Percentiles rank a stretch among this genome's conserved stretches.
These are phyloP conservation scores for Akanthomyces muscarius DNA, from an alignment of 2,329 filamentous ascomycete genomes.

Conservation along the genomic window DNA sequence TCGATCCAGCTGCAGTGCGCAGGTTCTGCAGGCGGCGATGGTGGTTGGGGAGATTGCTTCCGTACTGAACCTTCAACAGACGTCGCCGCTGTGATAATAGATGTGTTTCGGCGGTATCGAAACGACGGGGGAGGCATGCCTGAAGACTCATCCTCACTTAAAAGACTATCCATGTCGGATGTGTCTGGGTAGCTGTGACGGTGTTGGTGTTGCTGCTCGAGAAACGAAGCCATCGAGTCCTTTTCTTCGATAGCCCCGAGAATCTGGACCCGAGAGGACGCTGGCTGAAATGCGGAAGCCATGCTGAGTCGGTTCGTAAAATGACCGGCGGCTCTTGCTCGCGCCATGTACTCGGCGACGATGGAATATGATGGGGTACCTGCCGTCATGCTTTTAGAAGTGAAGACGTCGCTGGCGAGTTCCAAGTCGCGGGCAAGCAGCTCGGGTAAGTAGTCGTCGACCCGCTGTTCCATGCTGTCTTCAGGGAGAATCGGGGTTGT, in stretches of 20 bases:
- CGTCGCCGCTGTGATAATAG: constrained; percentile 34
- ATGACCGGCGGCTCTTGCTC: constrained; percentile 19
- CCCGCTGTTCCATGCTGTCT: constrained; percentile 28
- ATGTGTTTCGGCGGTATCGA: constrained; percentile 30
- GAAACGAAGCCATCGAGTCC: constrained; percentile 34
- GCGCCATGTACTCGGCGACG: constrained; percentile 27
- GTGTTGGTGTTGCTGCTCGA: constrained; percentile 21
- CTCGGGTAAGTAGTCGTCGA: constrained; percentile 50
- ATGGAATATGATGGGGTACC: constrained; percentile 41
- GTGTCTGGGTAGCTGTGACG: constrained; percentile 22
- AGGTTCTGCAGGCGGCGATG: constrained; percentile 21
- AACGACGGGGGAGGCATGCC: constrained; percentile 32
- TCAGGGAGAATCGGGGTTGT: constrained; percentile 23
- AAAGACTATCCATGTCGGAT: constrained; percentile 34
- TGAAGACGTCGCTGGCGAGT: constrained; percentile 44
- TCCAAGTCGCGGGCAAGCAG: constrained; percentile 53
- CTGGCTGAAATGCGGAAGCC: constrained; percentile 29
- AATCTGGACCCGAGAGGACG: constrained; percentile 28
- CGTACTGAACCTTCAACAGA: constrained; percentile 32
- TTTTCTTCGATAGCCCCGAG: constrained; percentile 35
- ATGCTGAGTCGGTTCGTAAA: constrained; percentile 21
- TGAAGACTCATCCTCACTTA: constrained; percentile 30
- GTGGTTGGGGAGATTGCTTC: constrained; percentile 26
- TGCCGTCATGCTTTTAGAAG: constrained; percentile 49
- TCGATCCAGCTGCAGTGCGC: constrained; percentile 37